Percentiles rank a stretch among this genome's conserved stretches.
Evolutionary conservation across 352 stramenopile genomes (phyloP).

Genomic region (Globisporangium heterothallicum): DNA sequence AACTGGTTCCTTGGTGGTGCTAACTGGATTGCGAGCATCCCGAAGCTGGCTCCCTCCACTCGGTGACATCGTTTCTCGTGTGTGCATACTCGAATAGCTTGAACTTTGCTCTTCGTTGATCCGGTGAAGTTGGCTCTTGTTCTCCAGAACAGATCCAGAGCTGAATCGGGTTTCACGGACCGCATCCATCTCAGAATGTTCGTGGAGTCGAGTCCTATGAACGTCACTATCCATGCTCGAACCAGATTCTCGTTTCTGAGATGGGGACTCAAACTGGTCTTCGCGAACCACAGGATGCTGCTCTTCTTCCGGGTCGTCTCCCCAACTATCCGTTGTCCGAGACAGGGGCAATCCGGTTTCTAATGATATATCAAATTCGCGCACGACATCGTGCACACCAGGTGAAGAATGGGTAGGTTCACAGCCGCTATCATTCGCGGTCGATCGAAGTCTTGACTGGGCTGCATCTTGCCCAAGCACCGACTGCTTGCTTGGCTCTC

Average conservation of each 20-base stretch:
- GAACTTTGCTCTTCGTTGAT: slow-evolving; percentile 1
- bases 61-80: not conserved
- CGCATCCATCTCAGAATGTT: not conserved
- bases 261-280: not conserved
- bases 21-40: not conserved
- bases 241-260: not conserved
- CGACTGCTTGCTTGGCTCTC: slow-evolving; percentile 15
- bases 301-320: slow-evolving; percentile 20
- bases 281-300: not conserved
- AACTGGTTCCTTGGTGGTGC: not conserved
- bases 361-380: slow-evolving; percentile 38
- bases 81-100: not conserved
- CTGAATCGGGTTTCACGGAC: not conserved
- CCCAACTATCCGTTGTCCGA: slow-evolving; percentile 57
- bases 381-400: slow-evolving; percentile 38
- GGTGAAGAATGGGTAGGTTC: slow-evolving; percentile 16
- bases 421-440: not conserved
- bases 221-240: not conserved
- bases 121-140: not conserved
- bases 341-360: slow-evolving; percentile 52
- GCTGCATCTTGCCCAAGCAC: not conserved
- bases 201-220: not conserved
- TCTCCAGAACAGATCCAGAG: not conserved
- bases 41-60: not conserved
- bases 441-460: not conserved